Percentiles rank a stretch among this genome's conserved stretches.
Conservation (phyloP, 2,329 filamentous ascomycete genomes). For the Periglandula ipomoeae region DNA sequence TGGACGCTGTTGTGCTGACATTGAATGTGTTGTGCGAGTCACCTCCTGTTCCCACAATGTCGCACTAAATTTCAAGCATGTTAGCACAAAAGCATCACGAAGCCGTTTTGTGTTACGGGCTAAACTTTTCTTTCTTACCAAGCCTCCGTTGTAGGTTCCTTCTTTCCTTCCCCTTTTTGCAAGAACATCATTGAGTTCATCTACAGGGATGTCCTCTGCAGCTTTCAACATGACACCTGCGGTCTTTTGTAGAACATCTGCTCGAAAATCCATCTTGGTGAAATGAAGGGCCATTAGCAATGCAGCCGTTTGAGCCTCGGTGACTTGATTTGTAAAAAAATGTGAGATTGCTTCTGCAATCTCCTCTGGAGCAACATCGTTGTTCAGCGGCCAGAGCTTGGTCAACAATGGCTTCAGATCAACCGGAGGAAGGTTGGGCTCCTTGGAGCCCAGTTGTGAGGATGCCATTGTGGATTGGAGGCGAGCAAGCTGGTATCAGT, state of each 20-base stretch:
- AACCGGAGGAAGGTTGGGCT: conserved; percentile 25
- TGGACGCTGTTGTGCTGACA: conserved; percentile 89
- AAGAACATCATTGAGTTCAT: conserved; percentile 52
- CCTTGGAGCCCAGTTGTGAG: conserved; percentile 16
- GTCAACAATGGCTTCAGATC: conserved; percentile 65
- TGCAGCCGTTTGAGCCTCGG: conserved; percentile 79
- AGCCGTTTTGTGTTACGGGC: background rate
- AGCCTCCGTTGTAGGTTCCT: conserved; percentile 70
- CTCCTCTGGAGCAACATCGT: conserved; percentile 60
- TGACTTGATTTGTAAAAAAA: conserved; percentile 85
- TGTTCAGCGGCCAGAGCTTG: conserved; percentile 55
- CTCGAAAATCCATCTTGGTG: conserved; percentile 71
- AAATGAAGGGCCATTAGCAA: conserved; percentile 89
- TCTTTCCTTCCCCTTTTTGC: conserved; percentile 51
- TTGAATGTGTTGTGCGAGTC: conserved; percentile 98
- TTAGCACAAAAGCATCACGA: background rate
- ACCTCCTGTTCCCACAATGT: conserved; percentile 95
- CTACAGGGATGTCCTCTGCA: conserved; percentile 60
- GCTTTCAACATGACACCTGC: conserved; percentile 77
- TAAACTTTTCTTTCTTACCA: conserved; percentile 46
- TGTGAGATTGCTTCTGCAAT: conserved; percentile 84
- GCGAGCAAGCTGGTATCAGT: background rate
- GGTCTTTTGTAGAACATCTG: conserved; percentile 79
- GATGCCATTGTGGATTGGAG: conserved; percentile 20
- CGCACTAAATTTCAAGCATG: conserved; percentile 42